Percentiles rank a stretch among this genome's conserved stretches.
Evolutionary conservation across 768 basidiomycete genomes (phyloP).

Genomic region (Kwoniella bestiolae): DNA sequence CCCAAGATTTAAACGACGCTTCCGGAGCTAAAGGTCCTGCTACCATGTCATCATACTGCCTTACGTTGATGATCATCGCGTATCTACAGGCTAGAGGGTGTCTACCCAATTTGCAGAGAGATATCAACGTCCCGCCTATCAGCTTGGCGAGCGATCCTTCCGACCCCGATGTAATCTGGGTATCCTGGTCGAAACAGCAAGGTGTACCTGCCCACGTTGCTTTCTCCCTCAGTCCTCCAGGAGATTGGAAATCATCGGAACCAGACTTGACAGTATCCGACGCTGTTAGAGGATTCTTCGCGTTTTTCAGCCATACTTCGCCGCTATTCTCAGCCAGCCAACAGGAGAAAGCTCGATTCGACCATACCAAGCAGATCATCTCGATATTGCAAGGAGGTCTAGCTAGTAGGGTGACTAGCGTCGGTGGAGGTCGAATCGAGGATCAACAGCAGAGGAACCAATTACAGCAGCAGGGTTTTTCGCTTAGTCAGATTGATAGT

Average conservation of each 20-base stretch:
- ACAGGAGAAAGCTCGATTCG: constrained; percentile 18
- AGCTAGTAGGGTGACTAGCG: constrained; percentile 16
- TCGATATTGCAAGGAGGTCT: constrained; percentile 44
- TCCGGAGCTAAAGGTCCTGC: constrained; percentile 46
- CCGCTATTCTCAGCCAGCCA: not conserved
- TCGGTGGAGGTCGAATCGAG: constrained; percentile 20
- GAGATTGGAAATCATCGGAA: constrained; percentile 29
- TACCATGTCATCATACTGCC: constrained; percentile 53
- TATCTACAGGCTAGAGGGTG: constrained; percentile 50
- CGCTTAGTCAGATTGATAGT: constrained; percentile 2
- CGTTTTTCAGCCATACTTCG: constrained; percentile 29
- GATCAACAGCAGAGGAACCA: constrained; percentile 16
- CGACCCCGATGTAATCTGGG: constrained; percentile 46
- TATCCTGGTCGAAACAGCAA: constrained; percentile 44
- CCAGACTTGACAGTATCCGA: constrained; percentile 37
- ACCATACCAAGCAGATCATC: constrained; percentile 31
- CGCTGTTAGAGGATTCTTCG: constrained; percentile 52
- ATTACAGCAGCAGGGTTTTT: not conserved
- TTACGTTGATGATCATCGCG: constrained; percentile 53
- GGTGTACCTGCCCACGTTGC: constrained; percentile 42
- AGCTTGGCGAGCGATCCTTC: constrained; percentile 20
- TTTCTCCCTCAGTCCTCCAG: constrained; percentile 26
- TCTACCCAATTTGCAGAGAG: constrained; percentile 53
- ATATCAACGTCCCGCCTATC: constrained; percentile 29
- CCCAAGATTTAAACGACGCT: constrained; percentile 50